Evolutionary conservation across 2,329 filamentous ascomycete genomes (phyloP).

Genomic region (Aspergillus sp.): DNA sequence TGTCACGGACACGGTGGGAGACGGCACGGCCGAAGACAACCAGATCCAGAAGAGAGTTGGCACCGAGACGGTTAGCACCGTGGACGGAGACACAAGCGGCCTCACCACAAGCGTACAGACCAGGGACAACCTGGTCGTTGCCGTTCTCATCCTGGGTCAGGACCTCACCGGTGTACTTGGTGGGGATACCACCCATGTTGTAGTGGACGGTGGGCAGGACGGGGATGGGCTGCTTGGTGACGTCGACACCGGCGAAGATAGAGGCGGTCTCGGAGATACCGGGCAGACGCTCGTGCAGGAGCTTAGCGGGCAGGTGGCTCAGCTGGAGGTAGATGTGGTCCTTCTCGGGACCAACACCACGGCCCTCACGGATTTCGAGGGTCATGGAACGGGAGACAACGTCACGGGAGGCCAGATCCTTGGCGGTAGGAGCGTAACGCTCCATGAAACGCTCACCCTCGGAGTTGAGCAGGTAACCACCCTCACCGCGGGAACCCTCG

Average conservation of each 20-base stretch:
- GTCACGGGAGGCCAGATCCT: slow-evolving; percentile 94
- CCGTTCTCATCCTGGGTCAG: slow-evolving; percentile 82
- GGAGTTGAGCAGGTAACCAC: slow-evolving; percentile 95
- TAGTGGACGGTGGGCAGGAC: slow-evolving; percentile 97
- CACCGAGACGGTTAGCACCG: slow-evolving; percentile 94
- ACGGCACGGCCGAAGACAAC: slow-evolving; percentile 98
- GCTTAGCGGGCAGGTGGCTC: slow-evolving; percentile 87
- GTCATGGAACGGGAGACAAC: slow-evolving; percentile 98
- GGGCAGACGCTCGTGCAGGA: slow-evolving; percentile 93
- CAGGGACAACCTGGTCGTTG: slow-evolving; percentile 89
- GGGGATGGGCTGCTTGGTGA: slow-evolving; percentile 94
- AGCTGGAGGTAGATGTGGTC: slow-evolving; percentile 99
- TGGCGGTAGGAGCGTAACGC: slow-evolving; percentile 94
- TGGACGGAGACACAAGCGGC: slow-evolving; percentile 97
- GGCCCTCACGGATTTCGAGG: slow-evolving; percentile 94
- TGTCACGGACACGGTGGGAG: slow-evolving; percentile 94
- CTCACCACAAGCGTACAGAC: slow-evolving; percentile 95
- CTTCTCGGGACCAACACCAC: slow-evolving; percentile 94
- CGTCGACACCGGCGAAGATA: slow-evolving; percentile 96
- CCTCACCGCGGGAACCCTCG: slow-evolving; percentile 95
- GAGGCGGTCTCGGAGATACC: slow-evolving; percentile 98
- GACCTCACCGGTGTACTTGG: slow-evolving; percentile 95
- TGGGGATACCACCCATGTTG: slow-evolving; percentile 99
- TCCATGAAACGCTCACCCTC: slow-evolving; percentile 99
- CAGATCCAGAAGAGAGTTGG: slow-evolving; percentile 96